Base-by-base conservation (phyloP, 2,329 filamentous ascomycete genomes). In the Alternaria solani region DNA sequence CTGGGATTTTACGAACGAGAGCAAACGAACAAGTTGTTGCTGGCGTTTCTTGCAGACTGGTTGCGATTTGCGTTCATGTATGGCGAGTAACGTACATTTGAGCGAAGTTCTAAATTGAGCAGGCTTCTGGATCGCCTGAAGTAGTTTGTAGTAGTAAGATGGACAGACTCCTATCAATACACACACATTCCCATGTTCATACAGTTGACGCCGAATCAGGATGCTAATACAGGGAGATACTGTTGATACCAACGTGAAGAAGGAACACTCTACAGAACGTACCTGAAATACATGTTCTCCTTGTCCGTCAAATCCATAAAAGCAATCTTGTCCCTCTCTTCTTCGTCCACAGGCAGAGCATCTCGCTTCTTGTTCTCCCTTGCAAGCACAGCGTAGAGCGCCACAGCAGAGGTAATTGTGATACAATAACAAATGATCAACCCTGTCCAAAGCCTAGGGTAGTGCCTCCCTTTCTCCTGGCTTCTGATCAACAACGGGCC, bases 401-500 rank as follows among this genome's bases (percentile, higher is more conserved):
- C 73, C 0, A 77, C 70, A 0, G 89, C 84, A 0, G 88, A 81
- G 0, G 82, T 66, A 26, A 93, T 89, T 5, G 88, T 89, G 62
- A 93, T 88, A 51, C 86, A 86, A 70, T 92, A 92, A 34, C 84
- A 87, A 11, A 86, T 85, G 7, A 92, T 91, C 60, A 93, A 72
- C 0, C 89, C 89, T 1, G 85, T 80, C 90, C 90, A 93, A 8
- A 93, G 72, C 66, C 87, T 86, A 0, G 91, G 90, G 70, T 93
- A 93, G 75, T 93, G 91, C 48, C 84, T 73, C 0, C 73, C 78
- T 65, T 89, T 89, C 0, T 87, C 89, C 75, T 90, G 81, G n/a
- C 85, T 88, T 67, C 86, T 86, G 41, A 93, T 85, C 39, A 93
- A 81, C 77, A 91, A 89, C 4, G 91, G 91, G 0, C 90, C 90